These are phyloP conservation scores for Pistacia vera DNA, from an alignment of 345 rosid genomes.

Conservation along the genomic window DNA sequence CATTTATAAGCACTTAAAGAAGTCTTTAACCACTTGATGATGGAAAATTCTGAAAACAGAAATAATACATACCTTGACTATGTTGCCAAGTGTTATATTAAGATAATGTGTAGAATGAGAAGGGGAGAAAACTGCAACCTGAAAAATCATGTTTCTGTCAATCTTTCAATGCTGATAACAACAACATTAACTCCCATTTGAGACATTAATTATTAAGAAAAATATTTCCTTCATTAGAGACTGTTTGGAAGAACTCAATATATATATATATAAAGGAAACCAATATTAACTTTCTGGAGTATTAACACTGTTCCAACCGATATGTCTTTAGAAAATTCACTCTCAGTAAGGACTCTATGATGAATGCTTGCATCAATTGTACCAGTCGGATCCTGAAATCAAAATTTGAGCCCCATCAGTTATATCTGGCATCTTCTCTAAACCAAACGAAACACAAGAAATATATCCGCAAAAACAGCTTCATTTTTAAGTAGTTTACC, in stretches of 20 bases:
- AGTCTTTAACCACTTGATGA: background rate
- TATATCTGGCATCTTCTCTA: background rate
- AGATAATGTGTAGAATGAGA: constrained; percentile 52
- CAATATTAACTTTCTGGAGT: constrained; percentile 56
- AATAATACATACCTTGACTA: constrained; percentile 60
- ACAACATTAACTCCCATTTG: background rate
- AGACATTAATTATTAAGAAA: constrained; percentile 5
- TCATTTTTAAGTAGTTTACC: constrained; percentile 39
- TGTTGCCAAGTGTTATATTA: constrained; percentile 73
- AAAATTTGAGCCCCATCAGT: constrained; percentile 11
- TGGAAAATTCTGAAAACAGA: constrained; percentile 9
- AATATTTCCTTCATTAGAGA: background rate
- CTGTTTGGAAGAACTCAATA: background rate
- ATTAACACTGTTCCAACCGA: constrained; percentile 71
- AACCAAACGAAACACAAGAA: constrained; percentile 5
- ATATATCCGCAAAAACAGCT: background rate
- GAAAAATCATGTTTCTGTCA: constrained; percentile 29
- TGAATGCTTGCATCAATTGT: constrained; percentile 80
- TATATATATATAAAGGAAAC: constrained; percentile 10
- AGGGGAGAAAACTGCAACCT: constrained; percentile 82
- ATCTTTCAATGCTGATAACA: constrained; percentile 16
- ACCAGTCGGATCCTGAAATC: constrained; percentile 78
- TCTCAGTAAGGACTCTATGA: constrained; percentile 51
- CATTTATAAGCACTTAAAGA: background rate
- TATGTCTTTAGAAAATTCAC: constrained; percentile 61